phyloP scores from a whole-genome alignment of 495 filamentous ascomycete genomes.

The Alectoria sarmentosa region DNA sequence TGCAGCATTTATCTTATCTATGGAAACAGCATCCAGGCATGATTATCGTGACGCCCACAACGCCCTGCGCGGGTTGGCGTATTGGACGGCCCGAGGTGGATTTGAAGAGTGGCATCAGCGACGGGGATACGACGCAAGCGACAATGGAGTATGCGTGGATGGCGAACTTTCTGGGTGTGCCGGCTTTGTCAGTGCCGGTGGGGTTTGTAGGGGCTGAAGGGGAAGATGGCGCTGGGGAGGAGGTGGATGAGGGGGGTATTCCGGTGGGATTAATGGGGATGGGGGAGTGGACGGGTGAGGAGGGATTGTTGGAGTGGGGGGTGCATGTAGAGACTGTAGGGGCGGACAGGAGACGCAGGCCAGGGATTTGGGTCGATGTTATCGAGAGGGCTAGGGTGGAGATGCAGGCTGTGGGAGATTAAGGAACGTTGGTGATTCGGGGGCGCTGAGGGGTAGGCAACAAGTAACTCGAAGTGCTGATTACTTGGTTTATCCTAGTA shows the following conservation, averaged over 20 bases:
- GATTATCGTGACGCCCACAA: conserved; percentile 72
- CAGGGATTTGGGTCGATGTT: conserved; percentile 40
- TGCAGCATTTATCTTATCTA: conserved; percentile 71
- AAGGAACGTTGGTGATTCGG: neutral
- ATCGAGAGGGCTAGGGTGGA: conserved; percentile 28
- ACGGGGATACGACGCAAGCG: conserved; percentile 61
- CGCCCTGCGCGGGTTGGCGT: conserved; percentile 67
- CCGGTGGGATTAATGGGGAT: conserved; percentile 84
- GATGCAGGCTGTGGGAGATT: conserved; percentile 22
- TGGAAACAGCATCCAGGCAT: conserved; percentile 67
- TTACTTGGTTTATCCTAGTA: too few species aligned
- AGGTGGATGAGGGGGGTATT: conserved; percentile 43
- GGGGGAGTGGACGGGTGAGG: conserved; percentile 82
- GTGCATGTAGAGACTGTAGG: conserved; percentile 51
- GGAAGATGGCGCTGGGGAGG: conserved; percentile 21
- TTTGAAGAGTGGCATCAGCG: conserved; percentile 58
- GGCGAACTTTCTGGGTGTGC: conserved; percentile 75
- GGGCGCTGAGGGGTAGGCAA: neutral
- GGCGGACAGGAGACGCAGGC: conserved; percentile 22
- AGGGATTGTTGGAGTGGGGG: conserved; percentile 68
- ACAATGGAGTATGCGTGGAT: conserved; percentile 87
- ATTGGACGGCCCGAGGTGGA: conserved; percentile 44
- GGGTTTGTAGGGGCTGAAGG: conserved; percentile 49
- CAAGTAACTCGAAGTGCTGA: too few species aligned
- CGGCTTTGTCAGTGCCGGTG: conserved; percentile 66